Base-by-base conservation (phyloP, 2,329 filamentous ascomycete genomes). In the Colletotrichum tamarilloi region DNA sequence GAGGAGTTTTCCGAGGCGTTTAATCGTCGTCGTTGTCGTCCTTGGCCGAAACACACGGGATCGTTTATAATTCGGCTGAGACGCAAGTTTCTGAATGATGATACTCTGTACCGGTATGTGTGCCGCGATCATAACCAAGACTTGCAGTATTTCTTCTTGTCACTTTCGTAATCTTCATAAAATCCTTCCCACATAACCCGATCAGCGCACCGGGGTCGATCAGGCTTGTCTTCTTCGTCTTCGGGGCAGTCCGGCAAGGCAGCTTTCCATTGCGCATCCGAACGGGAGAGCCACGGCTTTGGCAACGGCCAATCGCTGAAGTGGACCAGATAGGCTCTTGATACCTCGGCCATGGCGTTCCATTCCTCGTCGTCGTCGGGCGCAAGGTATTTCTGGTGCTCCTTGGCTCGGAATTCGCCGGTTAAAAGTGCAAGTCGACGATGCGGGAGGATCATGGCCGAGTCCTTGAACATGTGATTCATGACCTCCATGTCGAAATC, bases 261-360 rank as follows among this genome's bases (percentile, higher is more conserved):
- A 19, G 72, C 72, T 28, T 56, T 49, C 72, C 72, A 74, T 55
- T 74, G 58, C 28, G 49, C 58, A 4, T 59, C 42, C 9, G 68
- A 57, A 28, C 35, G 58, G 24, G 68, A 35, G 58, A 24, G n/a
- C 86, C 86, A 88, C 0, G 86, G 86, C 72, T 94, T 94, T 0
- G 92, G 91, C 6, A 93, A 76, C 1, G 92, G 92, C 90, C 90
- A 93, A 77, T 94, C 92, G 14, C 89, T 92, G 79, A 94, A 94
- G 79, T 94, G 92, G 2, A 94, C 83, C 5, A 92, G 85, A 75
- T 92, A 93, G 7, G 91, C 89, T 76, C 93, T 90, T 16, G 85
- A 85, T 65, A 89, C 84, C 1, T 86, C 85, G 42, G 79, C 67
- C 72, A 81, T 26, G 0, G 91, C 85, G 77, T 93, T 88, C 91